Percentiles rank a stretch among this genome's conserved stretches.
Evolutionary conservation across 1,139 yeast genomes (phyloP).

Genomic region (Entelexis sorbosivorans): DNA sequence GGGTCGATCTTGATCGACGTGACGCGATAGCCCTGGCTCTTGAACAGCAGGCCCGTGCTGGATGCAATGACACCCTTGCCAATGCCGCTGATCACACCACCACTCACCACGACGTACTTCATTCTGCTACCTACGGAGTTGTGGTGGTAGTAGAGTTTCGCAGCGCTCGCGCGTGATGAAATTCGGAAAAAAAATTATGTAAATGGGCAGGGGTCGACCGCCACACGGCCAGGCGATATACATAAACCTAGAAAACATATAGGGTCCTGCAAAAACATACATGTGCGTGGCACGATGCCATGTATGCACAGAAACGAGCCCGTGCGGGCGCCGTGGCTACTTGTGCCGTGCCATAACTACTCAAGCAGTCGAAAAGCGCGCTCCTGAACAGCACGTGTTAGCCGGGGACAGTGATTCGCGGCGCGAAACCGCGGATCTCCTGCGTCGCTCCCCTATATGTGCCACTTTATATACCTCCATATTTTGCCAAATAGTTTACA

Average conservation of each 20-base stretch:
- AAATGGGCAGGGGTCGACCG: slow-evolving; percentile 4
- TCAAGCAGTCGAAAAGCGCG: too few relatives aligned
- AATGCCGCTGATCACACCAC: slow-evolving; percentile 97
- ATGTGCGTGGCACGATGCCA: too few relatives aligned
- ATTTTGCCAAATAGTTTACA: too few relatives aligned
- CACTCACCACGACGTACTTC: slow-evolving; percentile 99
- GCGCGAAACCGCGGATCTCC: too few relatives aligned
- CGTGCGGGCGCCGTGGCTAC: too few relatives aligned
- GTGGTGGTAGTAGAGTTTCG: neutral
- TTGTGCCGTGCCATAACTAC: too few relatives aligned
- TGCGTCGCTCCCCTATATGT: too few relatives aligned
- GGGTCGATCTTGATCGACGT: slow-evolving; percentile 98
- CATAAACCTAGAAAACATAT: neutral
- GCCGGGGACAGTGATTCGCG: too few relatives aligned
- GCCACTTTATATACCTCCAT: too few relatives aligned
- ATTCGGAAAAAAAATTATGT: slow-evolving; percentile 12
- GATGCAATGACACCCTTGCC: slow-evolving; percentile 80
- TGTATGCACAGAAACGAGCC: too few relatives aligned
- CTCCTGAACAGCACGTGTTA: too few relatives aligned
- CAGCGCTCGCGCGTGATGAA: neutral
- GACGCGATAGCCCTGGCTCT: slow-evolving; percentile 86
- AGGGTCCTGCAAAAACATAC: too few relatives aligned
- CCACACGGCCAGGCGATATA: neutral
- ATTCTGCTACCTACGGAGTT: slow-evolving; percentile 32
- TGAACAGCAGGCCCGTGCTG: slow-evolving; percentile 87